Evolutionary conservation across 2,329 filamentous ascomycete species (phyloP).

Genomic region (Arthrobotrys musiformis): DNA sequence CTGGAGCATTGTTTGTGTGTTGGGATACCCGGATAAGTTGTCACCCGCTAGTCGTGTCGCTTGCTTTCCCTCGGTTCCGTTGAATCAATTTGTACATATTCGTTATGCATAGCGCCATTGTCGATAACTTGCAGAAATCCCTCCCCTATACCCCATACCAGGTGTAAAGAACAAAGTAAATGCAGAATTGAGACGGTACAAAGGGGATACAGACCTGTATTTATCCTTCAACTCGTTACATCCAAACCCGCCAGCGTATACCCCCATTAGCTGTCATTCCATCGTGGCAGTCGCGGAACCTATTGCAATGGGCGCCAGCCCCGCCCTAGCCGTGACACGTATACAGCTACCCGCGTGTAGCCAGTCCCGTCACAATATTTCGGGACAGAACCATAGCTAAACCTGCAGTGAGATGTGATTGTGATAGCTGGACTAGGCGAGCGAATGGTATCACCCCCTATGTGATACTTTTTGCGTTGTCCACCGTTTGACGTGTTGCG

Average conservation of each 20-base stretch:
- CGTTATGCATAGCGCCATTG: conserved; percentile 1
- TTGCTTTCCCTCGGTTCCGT: conserved; percentile 19
- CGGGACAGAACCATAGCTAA: conserved; percentile 5
- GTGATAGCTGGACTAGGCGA: conserved; percentile 56
- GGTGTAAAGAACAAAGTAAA: conserved; percentile 16
- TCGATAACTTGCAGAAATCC: conserved; percentile 9
- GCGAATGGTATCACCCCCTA: conserved; percentile 37
- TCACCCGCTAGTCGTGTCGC: conserved; percentile 17
- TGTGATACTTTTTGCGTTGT: conserved; percentile 52
- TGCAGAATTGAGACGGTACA: background rate
- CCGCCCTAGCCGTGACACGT: conserved; percentile 52
- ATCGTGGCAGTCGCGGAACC: conserved; percentile 34
- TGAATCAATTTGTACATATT: conserved; percentile 24
- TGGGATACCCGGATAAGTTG: conserved; percentile 19
- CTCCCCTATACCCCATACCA: background rate
- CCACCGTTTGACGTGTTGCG: conserved; percentile 39
- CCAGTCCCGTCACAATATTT: conserved; percentile 54
- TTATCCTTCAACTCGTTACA: conserved; percentile 50
- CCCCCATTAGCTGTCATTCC: conserved; percentile 14
- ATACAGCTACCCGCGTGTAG: conserved; percentile 28
- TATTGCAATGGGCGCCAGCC: conserved; percentile 19
- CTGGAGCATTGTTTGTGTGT: conserved; percentile 30
- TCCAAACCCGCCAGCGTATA: conserved; percentile 4
- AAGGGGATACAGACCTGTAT: conserved; percentile 54
- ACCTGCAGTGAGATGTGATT: conserved; percentile 52